Percentiles rank a stretch among this genome's conserved stretches.
phyloP scores from a whole-genome alignment of 2,329 filamentous ascomycete species.

The Trichoderma sp. region DNA sequence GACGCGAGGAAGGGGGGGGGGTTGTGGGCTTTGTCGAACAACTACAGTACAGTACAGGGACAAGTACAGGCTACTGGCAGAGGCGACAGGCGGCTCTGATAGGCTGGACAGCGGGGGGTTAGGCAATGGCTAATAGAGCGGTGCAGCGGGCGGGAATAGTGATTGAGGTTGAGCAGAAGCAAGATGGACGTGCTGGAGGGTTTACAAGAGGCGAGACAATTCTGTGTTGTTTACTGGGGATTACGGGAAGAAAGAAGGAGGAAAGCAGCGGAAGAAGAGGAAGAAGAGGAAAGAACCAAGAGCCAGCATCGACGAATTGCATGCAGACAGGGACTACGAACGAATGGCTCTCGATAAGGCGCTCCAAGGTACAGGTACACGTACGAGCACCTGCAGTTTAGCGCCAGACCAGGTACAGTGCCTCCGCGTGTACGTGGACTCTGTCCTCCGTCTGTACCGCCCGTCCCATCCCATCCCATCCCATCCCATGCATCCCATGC shows the following conservation, averaged over 20 bases:
- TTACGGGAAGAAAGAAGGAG: background rate
- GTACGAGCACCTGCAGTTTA: background rate
- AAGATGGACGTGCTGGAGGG: background rate
- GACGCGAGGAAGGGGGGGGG: constrained; percentile 16
- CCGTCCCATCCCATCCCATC: background rate
- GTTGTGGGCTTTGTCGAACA: constrained; percentile 6
- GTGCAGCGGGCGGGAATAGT: background rate
- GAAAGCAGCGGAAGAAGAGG: background rate
- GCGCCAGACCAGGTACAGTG: background rate
- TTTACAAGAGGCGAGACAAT: background rate
- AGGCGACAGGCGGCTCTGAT: constrained; percentile 11
- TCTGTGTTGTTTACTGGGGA: background rate
- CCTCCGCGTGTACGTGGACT: too few relatives aligned
- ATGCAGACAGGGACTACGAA: background rate
- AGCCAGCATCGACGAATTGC: background rate
- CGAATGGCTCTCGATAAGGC: background rate
- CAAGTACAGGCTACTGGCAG: background rate
- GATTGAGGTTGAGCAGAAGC: too few relatives aligned
- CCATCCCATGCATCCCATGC: background rate
- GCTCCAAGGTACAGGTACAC: background rate
- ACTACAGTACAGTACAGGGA: background rate
- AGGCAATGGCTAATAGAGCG: background rate
- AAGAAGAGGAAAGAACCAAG: background rate
- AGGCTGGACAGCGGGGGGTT: background rate
- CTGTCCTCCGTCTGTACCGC: background rate